phyloP scores from a whole-genome alignment of 257 asterid genomes.

The Vinca minor region DNA sequence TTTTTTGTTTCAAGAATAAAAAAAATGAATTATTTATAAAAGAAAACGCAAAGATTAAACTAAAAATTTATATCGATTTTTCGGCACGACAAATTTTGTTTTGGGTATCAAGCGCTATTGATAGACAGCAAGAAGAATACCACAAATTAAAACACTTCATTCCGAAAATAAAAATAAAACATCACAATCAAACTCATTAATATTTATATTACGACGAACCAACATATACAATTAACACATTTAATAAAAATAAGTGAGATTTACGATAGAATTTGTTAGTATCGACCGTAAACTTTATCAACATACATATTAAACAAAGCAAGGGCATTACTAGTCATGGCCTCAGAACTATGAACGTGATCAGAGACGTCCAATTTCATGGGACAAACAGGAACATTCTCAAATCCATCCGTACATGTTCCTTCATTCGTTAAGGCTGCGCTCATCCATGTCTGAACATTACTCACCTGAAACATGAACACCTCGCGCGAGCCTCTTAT shows the following conservation, averaged over 20 bases:
- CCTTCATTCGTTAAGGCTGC: constrained; percentile 89
- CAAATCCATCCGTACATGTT: constrained; percentile 80
- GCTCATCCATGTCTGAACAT: constrained; percentile 98
- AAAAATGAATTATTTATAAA: too few species aligned
- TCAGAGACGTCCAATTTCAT: constrained; percentile 41
- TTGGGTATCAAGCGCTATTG: too few species aligned
- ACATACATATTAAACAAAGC: constrained; percentile 62
- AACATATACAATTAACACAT: background rate
- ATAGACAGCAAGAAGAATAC: too few species aligned
- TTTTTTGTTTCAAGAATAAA: too few species aligned
- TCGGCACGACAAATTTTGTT: too few species aligned
- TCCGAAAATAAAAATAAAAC: background rate
- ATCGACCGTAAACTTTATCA: constrained; percentile 29
- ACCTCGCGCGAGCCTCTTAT: constrained; percentile 36
- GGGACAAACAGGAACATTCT: constrained; percentile 34
- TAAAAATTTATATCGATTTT: too few species aligned
- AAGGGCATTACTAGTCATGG: constrained; percentile 76
- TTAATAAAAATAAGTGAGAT: too few species aligned
- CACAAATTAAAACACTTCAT: background rate
- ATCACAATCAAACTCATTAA: background rate
- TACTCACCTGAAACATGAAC: constrained; percentile 63
- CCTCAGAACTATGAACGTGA: constrained; percentile 40
- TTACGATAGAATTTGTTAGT: too few species aligned
- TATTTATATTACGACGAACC: background rate
- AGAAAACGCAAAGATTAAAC: too few species aligned